Base-by-base conservation (phyloP, 2,329 filamentous ascomycete species). In the Leptographium radiaticola region DNA sequence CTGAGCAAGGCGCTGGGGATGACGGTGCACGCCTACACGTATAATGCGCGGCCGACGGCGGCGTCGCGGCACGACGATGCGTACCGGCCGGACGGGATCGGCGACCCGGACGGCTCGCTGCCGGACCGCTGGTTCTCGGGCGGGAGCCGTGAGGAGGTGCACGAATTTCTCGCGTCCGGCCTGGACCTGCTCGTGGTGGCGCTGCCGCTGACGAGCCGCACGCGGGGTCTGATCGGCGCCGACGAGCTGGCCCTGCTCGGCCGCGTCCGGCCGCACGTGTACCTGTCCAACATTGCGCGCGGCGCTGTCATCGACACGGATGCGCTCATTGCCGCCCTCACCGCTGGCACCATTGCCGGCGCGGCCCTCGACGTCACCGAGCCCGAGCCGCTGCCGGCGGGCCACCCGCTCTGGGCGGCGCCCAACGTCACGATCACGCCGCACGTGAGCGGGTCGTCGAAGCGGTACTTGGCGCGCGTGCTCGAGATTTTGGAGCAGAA, bases 311-410 rank as follows among this genome's bases (percentile, higher is more conserved):
- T 78, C 25, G 61, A 72, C 51, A 74, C 72, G 1, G 68, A 75
- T 2, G 83, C 79, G 1, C 64, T 91, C 49, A 74, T 88, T 16
- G 43, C 16, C 1, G 50, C 50, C n/a, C 42, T 52, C 33, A 39
- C 46, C 18, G 70, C 71, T 2, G 83, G 84, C 0, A 67, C 89
- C 10, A 67, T 75, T 43, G 58, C 58, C 4, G 87, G 87, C 34
- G 87, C 87, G 0, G 86, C 86, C 1, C 67, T 91, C 45, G 87
- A 90, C 64, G 87, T 91, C 1, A 86, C 86, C 2, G 86, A 90
- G 56, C 87, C 87, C 0, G 87, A 91, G 65, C 87, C 87, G 0
- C 65, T 91, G 58, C 85, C 86, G 0, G 67, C 72, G 3, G 78
- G 83, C 4, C 80, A 86, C 63, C 75, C 79, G 58, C 68, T 91